Percentiles rank a stretch among this genome's conserved stretches.
Conservation (phyloP, 2,329 filamentous ascomycete species). For the Fusarium beomiforme region DNA sequence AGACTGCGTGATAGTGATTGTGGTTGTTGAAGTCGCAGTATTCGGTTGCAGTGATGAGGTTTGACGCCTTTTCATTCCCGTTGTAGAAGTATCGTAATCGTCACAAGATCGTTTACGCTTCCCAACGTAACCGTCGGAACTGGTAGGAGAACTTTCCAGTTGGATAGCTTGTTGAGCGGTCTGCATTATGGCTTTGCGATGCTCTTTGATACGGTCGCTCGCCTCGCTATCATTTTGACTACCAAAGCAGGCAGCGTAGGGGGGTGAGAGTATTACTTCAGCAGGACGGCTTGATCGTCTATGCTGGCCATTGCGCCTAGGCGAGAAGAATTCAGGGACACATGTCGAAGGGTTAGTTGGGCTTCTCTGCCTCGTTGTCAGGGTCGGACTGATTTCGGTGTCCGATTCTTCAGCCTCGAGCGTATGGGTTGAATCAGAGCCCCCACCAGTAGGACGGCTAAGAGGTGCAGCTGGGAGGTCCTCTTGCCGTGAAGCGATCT, state of each 20-base stretch:
- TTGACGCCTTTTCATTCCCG: conserved; percentile 1
- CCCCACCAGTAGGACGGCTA: not conserved
- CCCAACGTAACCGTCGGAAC: not conserved
- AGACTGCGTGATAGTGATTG: not conserved
- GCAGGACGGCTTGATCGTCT: not conserved
- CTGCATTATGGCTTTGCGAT: too few species aligned
- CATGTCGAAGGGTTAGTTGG: not conserved
- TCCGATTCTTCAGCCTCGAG: too few species aligned
- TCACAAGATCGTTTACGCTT: conserved; percentile 8
- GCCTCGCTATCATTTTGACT: not conserved
- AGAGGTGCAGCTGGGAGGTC: not conserved
- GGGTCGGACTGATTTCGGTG: too few species aligned
- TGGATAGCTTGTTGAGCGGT: too few species aligned
- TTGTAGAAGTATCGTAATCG: not conserved
- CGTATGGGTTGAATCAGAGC: too few species aligned
- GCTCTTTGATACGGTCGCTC: not conserved
- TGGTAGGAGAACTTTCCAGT: not conserved
- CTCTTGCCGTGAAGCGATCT: not conserved
- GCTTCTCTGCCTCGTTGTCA: too few species aligned
- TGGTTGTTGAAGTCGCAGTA: not conserved
- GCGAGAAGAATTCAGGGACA: not conserved
- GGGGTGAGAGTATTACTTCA: not conserved
- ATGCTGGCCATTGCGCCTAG: not conserved
- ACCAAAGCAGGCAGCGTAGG: not conserved
- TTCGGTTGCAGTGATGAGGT: not conserved